Conservation (phyloP, 345 rosid species). For the Fremontodendron californicum region DNA sequence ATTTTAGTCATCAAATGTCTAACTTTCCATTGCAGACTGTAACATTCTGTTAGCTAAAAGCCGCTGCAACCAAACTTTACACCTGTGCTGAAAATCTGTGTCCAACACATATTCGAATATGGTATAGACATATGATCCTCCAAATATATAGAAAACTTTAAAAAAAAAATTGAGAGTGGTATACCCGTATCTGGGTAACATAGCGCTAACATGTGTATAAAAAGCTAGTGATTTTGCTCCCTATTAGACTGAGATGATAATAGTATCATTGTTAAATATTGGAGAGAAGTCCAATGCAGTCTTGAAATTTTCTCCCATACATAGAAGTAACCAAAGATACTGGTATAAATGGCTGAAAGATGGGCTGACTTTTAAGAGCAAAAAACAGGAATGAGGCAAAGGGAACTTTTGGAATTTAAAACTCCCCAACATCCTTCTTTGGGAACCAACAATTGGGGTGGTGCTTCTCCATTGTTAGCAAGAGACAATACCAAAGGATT, state of each 20-base stretch:
- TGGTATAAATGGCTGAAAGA: neutral
- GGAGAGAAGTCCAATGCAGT: constrained; percentile 18
- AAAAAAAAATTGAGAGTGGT: too few relatives aligned
- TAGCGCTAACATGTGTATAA: too few relatives aligned
- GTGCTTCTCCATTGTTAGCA: constrained; percentile 56
- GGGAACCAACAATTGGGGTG: constrained; percentile 59
- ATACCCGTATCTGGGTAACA: too few relatives aligned
- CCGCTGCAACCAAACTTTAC: neutral
- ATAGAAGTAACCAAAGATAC: constrained; percentile 4
- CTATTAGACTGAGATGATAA: neutral
- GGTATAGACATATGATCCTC: too few relatives aligned
- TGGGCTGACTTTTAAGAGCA: neutral
- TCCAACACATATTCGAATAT: too few relatives aligned
- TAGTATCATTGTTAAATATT: neutral
- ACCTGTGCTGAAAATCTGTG: too few relatives aligned
- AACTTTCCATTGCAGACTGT: neutral
- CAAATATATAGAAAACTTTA: too few relatives aligned
- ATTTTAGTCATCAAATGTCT: neutral
- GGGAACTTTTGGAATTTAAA: constrained; percentile 35
- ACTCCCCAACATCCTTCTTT: constrained; percentile 54
- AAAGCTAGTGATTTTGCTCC: neutral
- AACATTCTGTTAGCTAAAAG: neutral
- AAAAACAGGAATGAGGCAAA: constrained; percentile 25
- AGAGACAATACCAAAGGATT: constrained; percentile 44
- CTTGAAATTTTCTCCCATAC: constrained; percentile 17